phyloP scores from a whole-genome alignment of 148 eudicot genomes.

The Limonium bicolor region DNA sequence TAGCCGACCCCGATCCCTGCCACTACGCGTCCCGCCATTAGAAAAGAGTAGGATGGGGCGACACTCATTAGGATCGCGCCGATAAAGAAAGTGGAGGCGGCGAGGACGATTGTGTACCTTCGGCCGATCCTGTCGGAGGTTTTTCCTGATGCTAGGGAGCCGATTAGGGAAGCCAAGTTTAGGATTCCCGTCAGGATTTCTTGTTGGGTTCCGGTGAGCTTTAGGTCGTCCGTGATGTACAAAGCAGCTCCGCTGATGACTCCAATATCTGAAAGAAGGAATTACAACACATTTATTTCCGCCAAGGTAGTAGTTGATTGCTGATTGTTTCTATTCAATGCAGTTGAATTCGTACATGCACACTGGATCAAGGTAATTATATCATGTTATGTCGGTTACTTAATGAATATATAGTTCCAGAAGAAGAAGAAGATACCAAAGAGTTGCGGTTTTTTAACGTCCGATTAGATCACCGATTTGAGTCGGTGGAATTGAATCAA shows the following conservation, averaged over 20 bases:
- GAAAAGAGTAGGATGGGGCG: constrained; percentile 53
- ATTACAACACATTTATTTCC: not conserved
- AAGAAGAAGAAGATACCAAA: too few relatives aligned
- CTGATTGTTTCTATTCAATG: too few relatives aligned
- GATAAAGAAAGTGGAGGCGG: constrained; percentile 50
- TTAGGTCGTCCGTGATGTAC: constrained; percentile 43
- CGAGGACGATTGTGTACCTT: constrained; percentile 67
- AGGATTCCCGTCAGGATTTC: constrained; percentile 66
- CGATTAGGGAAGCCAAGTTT: constrained; percentile 56
- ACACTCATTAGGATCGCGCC: constrained; percentile 82
- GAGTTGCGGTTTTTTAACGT: too few relatives aligned
- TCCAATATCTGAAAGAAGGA: constrained; percentile 49
- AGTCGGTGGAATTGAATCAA: too few relatives aligned
- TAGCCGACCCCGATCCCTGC: constrained; percentile 92
- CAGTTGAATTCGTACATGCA: too few relatives aligned
- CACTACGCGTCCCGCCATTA: constrained; percentile 54
- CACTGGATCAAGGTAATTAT: too few relatives aligned
- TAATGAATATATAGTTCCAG: too few relatives aligned
- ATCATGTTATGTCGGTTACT: too few relatives aligned
- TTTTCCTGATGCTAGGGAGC: constrained; percentile 62
- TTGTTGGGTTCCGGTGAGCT: constrained; percentile 31
- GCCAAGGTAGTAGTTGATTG: too few relatives aligned
- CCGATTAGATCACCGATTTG: too few relatives aligned
- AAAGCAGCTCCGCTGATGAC: constrained; percentile 84
- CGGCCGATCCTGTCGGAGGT: constrained; percentile 82